Evolutionary conservation across 768 basidiomycete genomes (phyloP), one percentile per base, ranked within the genome.

Genomic region (Baorangia bicolor): DNA sequence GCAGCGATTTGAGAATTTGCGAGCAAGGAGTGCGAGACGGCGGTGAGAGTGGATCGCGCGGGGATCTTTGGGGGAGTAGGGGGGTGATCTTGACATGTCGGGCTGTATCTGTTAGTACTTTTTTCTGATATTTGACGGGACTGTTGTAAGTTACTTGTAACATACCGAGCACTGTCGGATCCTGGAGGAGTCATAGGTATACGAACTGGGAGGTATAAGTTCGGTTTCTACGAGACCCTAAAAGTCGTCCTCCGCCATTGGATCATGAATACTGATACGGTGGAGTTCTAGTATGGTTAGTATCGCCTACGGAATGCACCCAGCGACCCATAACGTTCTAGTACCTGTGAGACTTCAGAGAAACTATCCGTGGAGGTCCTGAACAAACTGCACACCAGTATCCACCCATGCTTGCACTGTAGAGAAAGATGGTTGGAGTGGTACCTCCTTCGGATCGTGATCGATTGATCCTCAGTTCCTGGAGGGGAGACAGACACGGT

Each of bases 1-100:
- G 51, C 74, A 79, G 63, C 73, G 77, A 54, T 85, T 86, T 52
- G 85, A 88, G 67, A 82, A 69, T 49, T 69, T 79, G 42, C 63
- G 73, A 45, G 69, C 71, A 44, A 63, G 63, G 63, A 69, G 59
- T 55, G 56, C 59, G 14, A 60, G 71, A 34, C 61, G 69, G 54
- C 63, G 71, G 33, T 66, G 51, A 59, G 20, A 2, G 50, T n/a
- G 28, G 42, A 30, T 21, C 3, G 23, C 11, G 14, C 8, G 35
- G 16, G 1, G 20, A 28, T 28, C 7, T 35, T 13, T 28, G 16
- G 14, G 20, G 18, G 11, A 48, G 12, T n/a, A n/a, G 11, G 39
- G 21, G 21, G 18, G 35, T 35, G 16, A 2, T 18, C 35, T n/a
- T 10, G n/a, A 38, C 18, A 18, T 58, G 73, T 53, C 65, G 31